These are phyloP conservation scores for Kluyveromyces marxianus DNA, from an alignment of 1,139 yeast species.

Conservation along the genomic window DNA sequence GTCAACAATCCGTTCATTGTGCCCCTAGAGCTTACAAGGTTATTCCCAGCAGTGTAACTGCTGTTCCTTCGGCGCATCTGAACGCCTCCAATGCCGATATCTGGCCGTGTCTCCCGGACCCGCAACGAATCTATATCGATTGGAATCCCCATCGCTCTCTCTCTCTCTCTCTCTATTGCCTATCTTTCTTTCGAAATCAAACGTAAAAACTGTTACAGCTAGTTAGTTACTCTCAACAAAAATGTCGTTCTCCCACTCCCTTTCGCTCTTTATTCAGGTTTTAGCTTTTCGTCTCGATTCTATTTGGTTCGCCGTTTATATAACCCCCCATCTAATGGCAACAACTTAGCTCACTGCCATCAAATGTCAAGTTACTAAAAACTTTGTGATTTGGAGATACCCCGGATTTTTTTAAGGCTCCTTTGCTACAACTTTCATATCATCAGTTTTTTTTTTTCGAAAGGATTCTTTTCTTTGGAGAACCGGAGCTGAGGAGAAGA, in stretches of 20 bases:
- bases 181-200: neutral
- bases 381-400: no score
- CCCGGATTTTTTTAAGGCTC: no score
- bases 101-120: neutral
- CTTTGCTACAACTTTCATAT: no score
- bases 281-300: neutral
- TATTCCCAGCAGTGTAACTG: slow-evolving; percentile 4
- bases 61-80: neutral
- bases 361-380: no score
- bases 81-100: neutral
- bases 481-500: no score
- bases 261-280: neutral
- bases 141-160: slow-evolving; percentile 7
- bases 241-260: neutral
- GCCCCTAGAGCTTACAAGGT: slow-evolving; percentile 3
- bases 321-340: no score
- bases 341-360: neutral
- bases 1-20: slow-evolving; percentile 4
- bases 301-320: no score
- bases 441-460: no score
- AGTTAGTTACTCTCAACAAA: no score
- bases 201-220: no score
- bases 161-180: neutral
- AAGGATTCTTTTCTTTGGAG: no score
- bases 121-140: slow-evolving; percentile 3